Conservation (phyloP, 2,329 filamentous ascomycete genomes). For the Aspergillus melleus region DNA sequence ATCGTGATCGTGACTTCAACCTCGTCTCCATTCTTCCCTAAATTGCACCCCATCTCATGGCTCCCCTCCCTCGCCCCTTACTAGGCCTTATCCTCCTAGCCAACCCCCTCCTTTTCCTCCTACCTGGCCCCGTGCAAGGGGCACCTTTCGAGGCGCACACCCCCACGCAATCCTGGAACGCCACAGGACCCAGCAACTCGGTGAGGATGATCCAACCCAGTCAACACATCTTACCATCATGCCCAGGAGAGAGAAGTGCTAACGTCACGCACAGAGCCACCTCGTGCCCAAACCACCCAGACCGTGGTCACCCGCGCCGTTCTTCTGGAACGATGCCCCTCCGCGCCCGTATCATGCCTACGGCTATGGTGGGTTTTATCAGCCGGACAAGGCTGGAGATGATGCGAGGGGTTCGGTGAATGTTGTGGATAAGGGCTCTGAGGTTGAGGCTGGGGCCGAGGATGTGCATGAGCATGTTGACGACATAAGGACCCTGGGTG, state of each 20-base stretch:
- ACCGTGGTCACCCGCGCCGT: not conserved
- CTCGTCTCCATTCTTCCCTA: no score
- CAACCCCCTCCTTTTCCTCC: not conserved
- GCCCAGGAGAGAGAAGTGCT: no score
- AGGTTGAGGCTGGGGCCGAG: not conserved
- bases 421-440: not conserved
- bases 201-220: not conserved
- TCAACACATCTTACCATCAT: no score
- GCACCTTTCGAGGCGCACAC: not conserved
- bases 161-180: not conserved
- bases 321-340: not conserved
- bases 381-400: not conserved
- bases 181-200: not conserved
- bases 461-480: not conserved
- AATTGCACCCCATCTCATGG: not conserved
- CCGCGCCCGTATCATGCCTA: not conserved
- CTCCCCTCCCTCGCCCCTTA: not conserved
- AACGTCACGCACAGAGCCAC: not conserved
- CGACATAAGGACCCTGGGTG: no score
- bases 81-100: not conserved
- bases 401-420: no score
- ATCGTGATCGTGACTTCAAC: no score
- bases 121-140: not conserved
- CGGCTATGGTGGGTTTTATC: not conserved
- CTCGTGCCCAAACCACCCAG: not conserved